A percentile compares a stretch with the other conserved stretches of the same genome.
phyloP scores from a whole-genome alignment of 306 rosid genomes.

The Urtica urens region DNA sequence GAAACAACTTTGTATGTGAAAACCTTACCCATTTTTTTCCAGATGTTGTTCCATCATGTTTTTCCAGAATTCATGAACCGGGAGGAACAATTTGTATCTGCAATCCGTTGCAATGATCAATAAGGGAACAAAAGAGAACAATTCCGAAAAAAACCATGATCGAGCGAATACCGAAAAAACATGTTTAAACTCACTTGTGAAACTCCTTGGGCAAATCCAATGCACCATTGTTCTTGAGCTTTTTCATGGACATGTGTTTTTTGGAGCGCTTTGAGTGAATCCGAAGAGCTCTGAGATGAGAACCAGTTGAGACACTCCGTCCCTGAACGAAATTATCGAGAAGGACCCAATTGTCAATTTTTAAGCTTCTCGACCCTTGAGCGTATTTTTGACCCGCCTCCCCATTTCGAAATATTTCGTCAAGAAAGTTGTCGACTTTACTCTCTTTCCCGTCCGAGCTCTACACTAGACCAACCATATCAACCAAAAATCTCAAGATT shows the following conservation, averaged over 20 bases:
- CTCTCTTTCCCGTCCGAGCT: conserved; percentile 33
- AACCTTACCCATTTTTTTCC: conserved; percentile 41
- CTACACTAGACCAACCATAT: conserved; percentile 26
- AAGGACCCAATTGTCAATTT: conserved; percentile 55
- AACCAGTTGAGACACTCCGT: conserved; percentile 23
- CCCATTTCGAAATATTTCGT: conserved; percentile 52
- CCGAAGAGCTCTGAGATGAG: conserved; percentile 41
- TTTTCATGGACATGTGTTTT: conserved; percentile 65
- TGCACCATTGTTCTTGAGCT: conserved; percentile 52
- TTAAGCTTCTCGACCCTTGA: conserved; percentile 60
- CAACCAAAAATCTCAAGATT: conserved; percentile 4
- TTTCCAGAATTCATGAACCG: conserved; percentile 92
- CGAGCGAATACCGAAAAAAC: not conserved
- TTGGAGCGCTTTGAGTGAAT: conserved; percentile 66
- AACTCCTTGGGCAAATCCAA: conserved; percentile 47
- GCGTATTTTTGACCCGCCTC: conserved; percentile 55
- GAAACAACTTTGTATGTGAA: conserved; percentile 10
- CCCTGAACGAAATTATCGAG: conserved; percentile 61
- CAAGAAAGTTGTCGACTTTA: conserved; percentile 40
- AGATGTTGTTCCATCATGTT: conserved; percentile 41
- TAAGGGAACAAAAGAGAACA: not conserved
- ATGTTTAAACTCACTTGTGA: conserved; percentile 52
- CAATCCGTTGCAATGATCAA: not conserved
- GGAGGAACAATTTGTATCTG: conserved; percentile 58
- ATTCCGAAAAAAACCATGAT: not conserved